phyloP scores from a whole-genome alignment of 2,329 filamentous ascomycete species.

The Verticillium longisporum region DNA sequence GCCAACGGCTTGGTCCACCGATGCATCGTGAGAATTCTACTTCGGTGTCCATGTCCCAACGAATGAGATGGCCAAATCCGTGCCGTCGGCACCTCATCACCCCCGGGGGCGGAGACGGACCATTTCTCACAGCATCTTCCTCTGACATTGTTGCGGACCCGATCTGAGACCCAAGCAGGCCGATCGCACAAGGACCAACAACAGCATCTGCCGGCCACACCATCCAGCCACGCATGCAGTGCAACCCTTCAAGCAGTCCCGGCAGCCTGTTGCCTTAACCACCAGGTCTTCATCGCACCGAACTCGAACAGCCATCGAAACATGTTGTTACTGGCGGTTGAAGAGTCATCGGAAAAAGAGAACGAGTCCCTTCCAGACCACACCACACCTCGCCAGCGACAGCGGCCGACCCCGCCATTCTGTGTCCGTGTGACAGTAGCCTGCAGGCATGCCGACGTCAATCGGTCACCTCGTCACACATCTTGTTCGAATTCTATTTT shows the following conservation, averaged over 20 bases:
- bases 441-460: neutral
- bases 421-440: neutral
- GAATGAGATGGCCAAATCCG: neutral
- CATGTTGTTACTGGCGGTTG: neutral
- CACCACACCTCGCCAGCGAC: neutral
- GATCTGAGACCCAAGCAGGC: neutral
- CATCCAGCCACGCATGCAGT: neutral
- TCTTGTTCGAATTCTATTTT: neutral
- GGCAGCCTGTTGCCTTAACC: neutral
- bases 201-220: neutral
- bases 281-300: neutral
- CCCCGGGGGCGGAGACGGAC: neutral
- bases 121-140: neutral
- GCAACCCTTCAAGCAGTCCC: neutral
- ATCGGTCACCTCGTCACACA: neutral
- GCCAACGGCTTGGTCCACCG: neutral
- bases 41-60: neutral
- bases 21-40: neutral
- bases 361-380: neutral
- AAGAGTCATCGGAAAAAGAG: neutral
- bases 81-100: neutral
- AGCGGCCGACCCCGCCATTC: neutral
- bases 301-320: neutral
- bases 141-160: neutral
- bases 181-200: neutral